These are phyloP conservation scores for Ceratocystis variospora DNA, from an alignment of 2,329 filamentous ascomycete genomes.

Conservation along the genomic window DNA sequence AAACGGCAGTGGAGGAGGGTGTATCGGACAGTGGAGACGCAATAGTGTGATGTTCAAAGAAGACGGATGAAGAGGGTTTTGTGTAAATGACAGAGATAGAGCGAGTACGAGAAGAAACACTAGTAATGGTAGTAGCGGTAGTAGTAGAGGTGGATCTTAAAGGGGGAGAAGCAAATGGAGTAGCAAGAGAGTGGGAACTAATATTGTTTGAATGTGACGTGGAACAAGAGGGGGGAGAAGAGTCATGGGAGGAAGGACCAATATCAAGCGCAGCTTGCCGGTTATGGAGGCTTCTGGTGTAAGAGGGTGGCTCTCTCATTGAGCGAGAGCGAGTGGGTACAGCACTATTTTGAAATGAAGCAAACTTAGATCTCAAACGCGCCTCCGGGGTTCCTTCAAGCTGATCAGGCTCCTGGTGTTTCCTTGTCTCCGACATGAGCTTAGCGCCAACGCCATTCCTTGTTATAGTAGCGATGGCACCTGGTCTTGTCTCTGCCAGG, in stretches of 20 bases:
- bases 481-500: neutral
- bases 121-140: neutral
- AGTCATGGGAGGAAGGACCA: neutral
- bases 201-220: constrained; percentile 12
- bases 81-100: constrained; percentile 9
- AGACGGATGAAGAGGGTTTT: constrained; percentile 2
- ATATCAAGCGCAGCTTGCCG: constrained; percentile 7
- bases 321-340: constrained; percentile 10
- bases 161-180: constrained; percentile 7
- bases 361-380: constrained; percentile 9
- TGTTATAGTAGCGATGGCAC: neutral
- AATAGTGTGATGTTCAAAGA: neutral
- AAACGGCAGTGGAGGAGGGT: neutral
- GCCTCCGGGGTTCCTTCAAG: constrained; percentile 13
- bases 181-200: constrained; percentile 13
- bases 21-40: neutral
- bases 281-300: constrained; percentile 7
- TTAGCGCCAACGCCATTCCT: constrained; percentile 2
- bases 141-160: constrained; percentile 3
- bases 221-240: neutral
- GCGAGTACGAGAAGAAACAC: constrained; percentile 7
- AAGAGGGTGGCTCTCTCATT: constrained; percentile 12
- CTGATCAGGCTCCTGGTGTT: constrained; percentile 18
- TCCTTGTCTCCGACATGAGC: constrained; percentile 6
- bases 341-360: constrained; percentile 13